phyloP scores from a whole-genome alignment of 163 green algal species.

The Picocystis sp. region DNA sequence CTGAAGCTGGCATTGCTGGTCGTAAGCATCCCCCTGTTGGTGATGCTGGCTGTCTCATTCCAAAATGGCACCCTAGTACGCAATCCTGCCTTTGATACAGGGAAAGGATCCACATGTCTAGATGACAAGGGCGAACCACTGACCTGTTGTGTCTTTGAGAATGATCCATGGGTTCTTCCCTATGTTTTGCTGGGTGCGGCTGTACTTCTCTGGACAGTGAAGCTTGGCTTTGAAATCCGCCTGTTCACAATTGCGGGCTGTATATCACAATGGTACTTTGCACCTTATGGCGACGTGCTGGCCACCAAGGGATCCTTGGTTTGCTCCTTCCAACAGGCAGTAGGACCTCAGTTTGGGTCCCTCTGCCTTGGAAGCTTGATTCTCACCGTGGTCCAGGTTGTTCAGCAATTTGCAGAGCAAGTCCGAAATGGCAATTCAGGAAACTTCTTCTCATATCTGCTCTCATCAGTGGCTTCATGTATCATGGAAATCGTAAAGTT shows the following conservation, averaged over 20 bases:
- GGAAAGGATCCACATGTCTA: neutral
- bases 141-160: slow-evolving; percentile 33
- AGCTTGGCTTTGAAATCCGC: slow-evolving; percentile 30
- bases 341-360: slow-evolving; percentile 33
- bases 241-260: slow-evolving; percentile 30
- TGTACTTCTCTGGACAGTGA: slow-evolving; percentile 30
- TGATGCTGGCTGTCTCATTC: no score
- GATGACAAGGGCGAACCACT: slow-evolving; percentile 18
- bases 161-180: slow-evolving; percentile 14
- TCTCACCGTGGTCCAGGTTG: slow-evolving; percentile 27
- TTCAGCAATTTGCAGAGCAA: slow-evolving; percentile 13
- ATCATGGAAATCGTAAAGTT: slow-evolving; percentile 34
- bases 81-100: neutral
- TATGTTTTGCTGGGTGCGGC: slow-evolving; percentile 18
- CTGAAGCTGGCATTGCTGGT: slow-evolving; percentile 4
- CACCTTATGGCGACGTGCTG: slow-evolving; percentile 8
- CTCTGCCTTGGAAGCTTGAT: slow-evolving; percentile 27
- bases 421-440: slow-evolving; percentile 1
- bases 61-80: slow-evolving; percentile 16
- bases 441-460: slow-evolving; percentile 5
- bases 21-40: no score
- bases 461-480: slow-evolving; percentile 24
- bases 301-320: slow-evolving; percentile 22
- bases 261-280: slow-evolving; percentile 43
- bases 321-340: slow-evolving; percentile 21